phyloP scores from a whole-genome alignment of 257 asterid species.

The Ilex asprella region DNA sequence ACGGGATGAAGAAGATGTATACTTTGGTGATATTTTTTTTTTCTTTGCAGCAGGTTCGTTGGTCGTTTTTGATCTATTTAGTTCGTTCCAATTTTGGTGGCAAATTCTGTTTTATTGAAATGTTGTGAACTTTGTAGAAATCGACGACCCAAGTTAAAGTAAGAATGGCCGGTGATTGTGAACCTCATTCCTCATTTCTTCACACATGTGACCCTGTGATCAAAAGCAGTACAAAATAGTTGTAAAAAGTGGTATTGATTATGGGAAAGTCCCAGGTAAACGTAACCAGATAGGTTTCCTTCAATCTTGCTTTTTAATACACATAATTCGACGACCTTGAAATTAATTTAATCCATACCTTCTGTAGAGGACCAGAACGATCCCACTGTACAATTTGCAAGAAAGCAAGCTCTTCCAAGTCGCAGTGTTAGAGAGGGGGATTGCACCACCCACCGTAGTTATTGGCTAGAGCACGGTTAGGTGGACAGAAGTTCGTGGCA shows the following conservation, averaged over 20 bases:
- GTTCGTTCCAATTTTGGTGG: no score
- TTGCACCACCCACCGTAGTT: conserved; percentile 95
- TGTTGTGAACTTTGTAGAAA: not conserved
- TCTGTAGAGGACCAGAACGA: conserved; percentile 63
- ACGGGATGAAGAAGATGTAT: conserved; percentile 6
- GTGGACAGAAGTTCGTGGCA: conserved; percentile 92
- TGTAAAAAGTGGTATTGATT: no score
- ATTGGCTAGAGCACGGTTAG: conserved; percentile 66
- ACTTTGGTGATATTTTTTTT: conserved; percentile 19
- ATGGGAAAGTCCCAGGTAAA: no score
- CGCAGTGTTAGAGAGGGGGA: conserved; percentile 88
- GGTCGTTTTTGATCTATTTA: conserved; percentile 9
- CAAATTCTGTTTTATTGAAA: no score
- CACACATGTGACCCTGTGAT: conserved; percentile 56
- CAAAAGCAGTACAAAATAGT: not conserved
- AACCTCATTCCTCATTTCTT: conserved; percentile 85
- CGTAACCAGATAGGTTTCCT: no score
- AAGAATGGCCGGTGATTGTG: conserved; percentile 80
- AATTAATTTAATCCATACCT: conserved; percentile 31
- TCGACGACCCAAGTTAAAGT: conserved; percentile 55
- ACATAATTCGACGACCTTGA: no score
- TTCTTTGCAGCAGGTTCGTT: conserved; percentile 5
- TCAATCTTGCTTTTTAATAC: no score
- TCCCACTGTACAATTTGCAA: conserved; percentile 80
- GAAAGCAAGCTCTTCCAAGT: conserved; percentile 81